Base-by-base conservation (phyloP, 352 stramenopile species). In the Globisporangium barbulae region DNA sequence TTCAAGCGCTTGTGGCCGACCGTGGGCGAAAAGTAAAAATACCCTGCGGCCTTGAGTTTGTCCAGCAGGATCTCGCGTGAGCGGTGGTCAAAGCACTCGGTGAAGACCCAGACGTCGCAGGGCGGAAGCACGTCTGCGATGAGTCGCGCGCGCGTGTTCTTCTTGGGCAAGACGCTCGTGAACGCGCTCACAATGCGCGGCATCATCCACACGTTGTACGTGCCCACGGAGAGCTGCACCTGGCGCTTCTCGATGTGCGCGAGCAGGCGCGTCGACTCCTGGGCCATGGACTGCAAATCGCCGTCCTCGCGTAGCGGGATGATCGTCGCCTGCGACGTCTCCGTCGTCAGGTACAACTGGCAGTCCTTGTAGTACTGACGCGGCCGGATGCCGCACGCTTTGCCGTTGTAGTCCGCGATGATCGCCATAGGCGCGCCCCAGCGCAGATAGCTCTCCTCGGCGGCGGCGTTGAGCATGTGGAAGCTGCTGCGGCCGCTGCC, bases 161-260 rank as follows among this genome's bases (percentile, higher is more conserved):
- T 93, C 66, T 84, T 82, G 2, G 82, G 80, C 0, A 78, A 90
- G 33, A 84, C 74, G 52, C 65, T 83, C 45, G 80, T 88, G 62
- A 93, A 93, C 41, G 74, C 77, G 44, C 76, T 89, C 42, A 93
- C 76, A 56, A 90, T 91, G 49, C 81, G 81, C 8, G 83, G 84
- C 77, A 93, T 77, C 84, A 93, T 93, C 84, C 84, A 93, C 15
- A 93, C 80, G 59, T 91, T 93, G 73, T 91, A 93, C 13, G 81
- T 93, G 30, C 81, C 84, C 7, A 93, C 70, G 30, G 68, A 80
- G 7, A 93, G 37, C 28, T 61, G 64, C 31, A 92, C 79, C 21
- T 80, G 79, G 19, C 78, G 77, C 33, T 74, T 75, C 45, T 90
- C 81, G 17, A 90, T 54, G 42, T 89, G 77, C 10, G 83, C 81